Conservation (phyloP, 2,329 filamentous ascomycete species). For the Fusarium fracticaudum region DNA sequence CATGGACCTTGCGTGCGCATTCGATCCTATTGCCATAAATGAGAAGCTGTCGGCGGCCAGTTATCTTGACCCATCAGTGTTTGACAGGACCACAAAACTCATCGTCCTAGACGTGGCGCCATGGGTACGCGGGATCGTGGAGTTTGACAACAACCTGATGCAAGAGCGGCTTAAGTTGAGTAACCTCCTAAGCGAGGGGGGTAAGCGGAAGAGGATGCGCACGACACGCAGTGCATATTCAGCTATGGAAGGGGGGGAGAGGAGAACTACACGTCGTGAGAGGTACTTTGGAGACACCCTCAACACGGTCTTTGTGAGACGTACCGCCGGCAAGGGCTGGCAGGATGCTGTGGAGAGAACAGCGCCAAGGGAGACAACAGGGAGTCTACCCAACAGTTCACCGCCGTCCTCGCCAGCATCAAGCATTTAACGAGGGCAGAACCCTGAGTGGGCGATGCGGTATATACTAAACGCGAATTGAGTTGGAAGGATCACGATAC, state of each 20-base stretch:
- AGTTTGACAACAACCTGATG: conserved; percentile 77
- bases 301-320: conserved; percentile 69
- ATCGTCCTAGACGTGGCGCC: conserved; percentile 85
- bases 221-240: conserved; percentile 80
- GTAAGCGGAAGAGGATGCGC: conserved; percentile 63
- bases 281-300: conserved; percentile 74
- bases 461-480: conserved; percentile 10
- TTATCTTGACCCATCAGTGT: conserved; percentile 74
- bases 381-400: conserved; percentile 24
- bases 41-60: conserved; percentile 52
- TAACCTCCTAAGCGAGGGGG: conserved; percentile 69
- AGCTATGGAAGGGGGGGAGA: conserved; percentile 78
- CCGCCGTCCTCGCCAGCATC: conserved; percentile 25
- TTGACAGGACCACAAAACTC: conserved; percentile 75
- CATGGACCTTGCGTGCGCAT: conserved; percentile 65
- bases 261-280: conserved; percentile 73
- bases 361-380: conserved; percentile 22
- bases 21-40: conserved; percentile 66
- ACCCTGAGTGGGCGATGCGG: not conserved
- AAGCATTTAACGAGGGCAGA: conserved; percentile 1
- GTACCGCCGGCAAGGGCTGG: conserved; percentile 65
- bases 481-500: not conserved
- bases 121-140: conserved; percentile 86
- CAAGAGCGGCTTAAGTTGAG: conserved; percentile 71
- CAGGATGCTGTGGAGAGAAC: conserved; percentile 39